These are phyloP conservation scores for Aspergillus nidulans DNA, from an alignment of 495 filamentous ascomycete species.

Conservation along the genomic window DNA sequence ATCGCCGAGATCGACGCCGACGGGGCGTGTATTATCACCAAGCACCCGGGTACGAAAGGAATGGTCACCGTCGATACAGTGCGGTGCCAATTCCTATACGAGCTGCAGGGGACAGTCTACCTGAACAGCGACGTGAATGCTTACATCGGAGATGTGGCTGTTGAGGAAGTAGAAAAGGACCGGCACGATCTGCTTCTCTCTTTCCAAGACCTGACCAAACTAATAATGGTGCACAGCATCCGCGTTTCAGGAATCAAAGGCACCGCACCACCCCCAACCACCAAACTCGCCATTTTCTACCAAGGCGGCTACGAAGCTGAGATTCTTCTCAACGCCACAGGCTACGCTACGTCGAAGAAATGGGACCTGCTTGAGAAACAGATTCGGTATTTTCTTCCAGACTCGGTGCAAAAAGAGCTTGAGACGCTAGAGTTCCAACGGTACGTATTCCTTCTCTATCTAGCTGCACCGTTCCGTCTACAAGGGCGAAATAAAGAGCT, in stretches of 20 bases:
- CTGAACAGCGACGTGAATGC: constrained; percentile 52
- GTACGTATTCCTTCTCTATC: background rate
- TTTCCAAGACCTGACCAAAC: background rate
- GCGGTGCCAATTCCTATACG: constrained; percentile 51
- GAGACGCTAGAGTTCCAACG: constrained; percentile 31
- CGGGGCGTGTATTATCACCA: constrained; percentile 29
- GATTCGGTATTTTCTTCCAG: constrained; percentile 20
- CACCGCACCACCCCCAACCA: constrained; percentile 48
- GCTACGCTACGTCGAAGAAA: constrained; percentile 38
- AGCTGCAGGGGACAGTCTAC: constrained; percentile 51
- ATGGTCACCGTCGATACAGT: constrained; percentile 37
- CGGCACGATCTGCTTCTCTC: constrained; percentile 18
- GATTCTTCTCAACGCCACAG: constrained; percentile 35
- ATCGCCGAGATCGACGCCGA: constrained; percentile 35
- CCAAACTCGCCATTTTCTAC: constrained; percentile 49
- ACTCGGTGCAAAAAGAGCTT: constrained; percentile 11
- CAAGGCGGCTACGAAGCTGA: constrained; percentile 44
- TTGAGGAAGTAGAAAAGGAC: constrained; percentile 28
- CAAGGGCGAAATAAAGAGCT: background rate
- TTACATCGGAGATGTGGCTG: constrained; percentile 32
- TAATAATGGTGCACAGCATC: constrained; percentile 28
- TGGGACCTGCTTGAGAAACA: constrained; percentile 41
- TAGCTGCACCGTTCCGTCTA: background rate
- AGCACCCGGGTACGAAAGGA: constrained; percentile 22
- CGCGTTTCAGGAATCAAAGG: constrained; percentile 40